Base-by-base conservation (phyloP, 2,329 filamentous ascomycete genomes). In the Magnaporthales sp. region DNA sequence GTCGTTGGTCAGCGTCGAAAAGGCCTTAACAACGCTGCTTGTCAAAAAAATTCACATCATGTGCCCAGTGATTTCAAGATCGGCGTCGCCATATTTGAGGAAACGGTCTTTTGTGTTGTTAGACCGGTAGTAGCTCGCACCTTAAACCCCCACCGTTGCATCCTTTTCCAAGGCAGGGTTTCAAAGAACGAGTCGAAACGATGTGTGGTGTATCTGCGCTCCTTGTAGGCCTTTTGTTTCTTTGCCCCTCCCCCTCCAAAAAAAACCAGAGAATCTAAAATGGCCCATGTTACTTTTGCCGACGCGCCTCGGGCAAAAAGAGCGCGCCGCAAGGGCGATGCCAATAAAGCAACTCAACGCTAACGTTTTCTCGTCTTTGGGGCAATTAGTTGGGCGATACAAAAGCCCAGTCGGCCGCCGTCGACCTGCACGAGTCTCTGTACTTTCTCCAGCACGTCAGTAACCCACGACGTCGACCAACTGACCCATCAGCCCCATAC, bases 361-460 rank as follows among this genome's bases (percentile, higher is more conserved):
- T 60, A 19, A 27, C 27, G 24, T 19, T 29, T 60, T 8, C 26
- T 7, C 19, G 5, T 60, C 27, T 19, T 60, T 24, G 19, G 38
- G 19, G 38, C 8, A 51, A n/a, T 51, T 60, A 60, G 56, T 60
- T 60, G 56, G 56, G 56, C 56, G 56, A 60, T 26, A 27, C 24
- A 26, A 60, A 60, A 27, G 56, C 56, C 56, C 56, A 60, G 56
- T 27, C 56, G 26, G 56, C 56, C 32, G 85, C 86, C 19, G 81
- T 86, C 68, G 89, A 91, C 70, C 80, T 91, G 58, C 89, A 91
- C 74, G 89, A 91, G 76, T 83, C 85, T 56, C 80, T 91, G n/a
- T 91, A 89, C 77, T 87, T 87, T 72, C 85, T 91, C 10, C 89
- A 78, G 70, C 78, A 93, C 75, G 56, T 60, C 13, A 60, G 56